Base-by-base conservation (phyloP, 169 alveolate genomes). In the Plasmodium berghei region DNA sequence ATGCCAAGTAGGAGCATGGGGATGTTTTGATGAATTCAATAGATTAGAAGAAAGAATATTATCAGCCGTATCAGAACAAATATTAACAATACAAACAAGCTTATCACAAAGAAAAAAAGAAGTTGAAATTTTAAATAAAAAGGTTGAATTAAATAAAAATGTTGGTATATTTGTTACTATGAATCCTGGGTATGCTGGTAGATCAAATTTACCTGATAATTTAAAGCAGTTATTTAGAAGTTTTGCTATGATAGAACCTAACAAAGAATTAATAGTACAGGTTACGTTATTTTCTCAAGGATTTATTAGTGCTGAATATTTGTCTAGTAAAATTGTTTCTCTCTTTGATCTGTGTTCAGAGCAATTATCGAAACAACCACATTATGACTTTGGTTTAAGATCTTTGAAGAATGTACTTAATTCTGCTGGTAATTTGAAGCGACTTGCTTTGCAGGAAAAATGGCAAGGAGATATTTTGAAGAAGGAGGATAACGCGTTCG, bases 111-210 rank as follows among this genome's bases (percentile, higher is more conserved):
- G 94, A 42, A 92, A 92, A 4, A 93, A 72, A n/a, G 96, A 93
- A 73, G 97, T 97, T 34, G 97, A 94, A 74, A 72, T 97, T 42
- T 75, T 86, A n/a, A 91, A 73, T 46, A 95, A 95, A 75, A 96
- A 93, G 46, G 97, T 98, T 18, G 96, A 96, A 74, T 93, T 98
- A 80, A 97, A 97, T 90, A 93, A 91, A 58, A 96, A 97, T 71
- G 98, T 97, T 95, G 99, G 99, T 40, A 97, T 98, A 72, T 98
- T 98, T 87, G 98, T 98, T 12, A 98, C 99, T 18, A 98, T 98
- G 99, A 98, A 98, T 80, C 99, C 99, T 1, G 99, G 99, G 14
- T 99, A 98, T 92, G 98, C 99, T 48, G 99, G 99, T 9, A 97
- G 99, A 74, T 96, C 98, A 42, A 97, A 97, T 85, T 92, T 98